Evolutionary conservation across 352 stramenopile genomes (phyloP), one percentile per base, ranked within the genome.

Genomic region (Pythium folliculosum): DNA sequence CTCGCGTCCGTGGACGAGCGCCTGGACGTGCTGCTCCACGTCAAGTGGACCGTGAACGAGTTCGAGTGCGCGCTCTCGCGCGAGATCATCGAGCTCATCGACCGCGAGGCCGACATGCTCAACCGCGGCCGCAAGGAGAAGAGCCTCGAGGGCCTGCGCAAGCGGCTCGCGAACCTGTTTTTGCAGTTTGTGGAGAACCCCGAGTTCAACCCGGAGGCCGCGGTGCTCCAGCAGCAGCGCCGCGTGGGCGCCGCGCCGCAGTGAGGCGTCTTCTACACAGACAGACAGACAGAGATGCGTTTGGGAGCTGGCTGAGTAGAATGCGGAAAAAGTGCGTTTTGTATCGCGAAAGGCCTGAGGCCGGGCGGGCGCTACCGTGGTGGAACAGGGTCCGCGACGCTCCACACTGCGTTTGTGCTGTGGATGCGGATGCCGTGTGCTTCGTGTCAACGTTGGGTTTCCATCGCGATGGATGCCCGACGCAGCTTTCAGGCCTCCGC

Each of bases 41-140:
- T 98, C 54, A 98, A 98, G 72, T 97, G 89, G 89, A 97, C 90
- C 0, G 88, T 96, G 2, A 86, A 96, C 61, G 92, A 98, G 76
- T 98, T 98, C 65, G 88, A 97, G 45, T 97, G 91, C 61, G 54
- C 76, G 16, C 76, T 98, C 3, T 97, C 92, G 22, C 77, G 80
- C 7, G 93, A 98, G 57, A 81, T 98, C 30, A 82, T 97, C 27
- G 91, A 97, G 54, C 78, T 98, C 9, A 92, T 97, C 59, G 94
- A 98, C 65, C 86, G 94, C 16, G 94, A 98, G 62, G 92, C 93
- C 16, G 94, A 98, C 65, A 91, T 98, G 72, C 70, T 98, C 27
- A 96, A 86, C 63, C 82, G 94, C 30, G 91, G 92, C 16, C 74
- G 92, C 16, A 82, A 85, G 49, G 77, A 90, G 38, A 80, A 90